phyloP scores from a whole-genome alignment of 495 filamentous ascomycete genomes.

The Neurospora pannonica region DNA sequence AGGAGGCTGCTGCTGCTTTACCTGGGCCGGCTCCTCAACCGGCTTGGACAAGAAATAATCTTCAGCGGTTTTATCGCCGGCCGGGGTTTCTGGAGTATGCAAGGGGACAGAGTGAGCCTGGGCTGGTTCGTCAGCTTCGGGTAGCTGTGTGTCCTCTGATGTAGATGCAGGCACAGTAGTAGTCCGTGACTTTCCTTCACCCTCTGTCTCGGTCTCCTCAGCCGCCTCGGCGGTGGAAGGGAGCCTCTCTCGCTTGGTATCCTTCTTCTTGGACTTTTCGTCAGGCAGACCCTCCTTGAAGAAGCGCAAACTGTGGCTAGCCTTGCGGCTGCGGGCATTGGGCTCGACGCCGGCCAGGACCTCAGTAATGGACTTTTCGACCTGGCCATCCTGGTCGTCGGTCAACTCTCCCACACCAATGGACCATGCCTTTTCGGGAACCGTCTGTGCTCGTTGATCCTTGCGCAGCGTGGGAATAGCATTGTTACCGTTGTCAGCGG shows the following conservation, averaged over 20 bases:
- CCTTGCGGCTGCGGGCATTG: slow-evolving; percentile 80
- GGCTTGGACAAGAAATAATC: slow-evolving; percentile 11
- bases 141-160: slow-evolving; percentile 2
- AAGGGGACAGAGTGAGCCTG: slow-evolving; percentile 6
- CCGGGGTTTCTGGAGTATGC: slow-evolving; percentile 10
- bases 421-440: slow-evolving; percentile 46
- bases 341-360: slow-evolving; percentile 67
- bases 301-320: slow-evolving; percentile 81
- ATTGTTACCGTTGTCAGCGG: slow-evolving; percentile 13
- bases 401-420: slow-evolving; percentile 36
- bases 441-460: slow-evolving; percentile 31
- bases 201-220: slow-evolving; percentile 4
- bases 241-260: slow-evolving; percentile 27
- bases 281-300: slow-evolving; percentile 82
- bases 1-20: slow-evolving; percentile 1
- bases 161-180: neutral
- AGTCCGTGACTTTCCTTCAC: neutral
- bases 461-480: slow-evolving; percentile 33
- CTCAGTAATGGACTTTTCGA: slow-evolving; percentile 80
- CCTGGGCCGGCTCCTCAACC: neutral
- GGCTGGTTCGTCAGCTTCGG: neutral
- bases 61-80: slow-evolving; percentile 10
- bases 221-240: slow-evolving; percentile 14
- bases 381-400: slow-evolving; percentile 38
- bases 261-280: slow-evolving; percentile 37